phyloP scores from a whole-genome alignment of 305 asterid genomes.

The Fraxinus floribunda region DNA sequence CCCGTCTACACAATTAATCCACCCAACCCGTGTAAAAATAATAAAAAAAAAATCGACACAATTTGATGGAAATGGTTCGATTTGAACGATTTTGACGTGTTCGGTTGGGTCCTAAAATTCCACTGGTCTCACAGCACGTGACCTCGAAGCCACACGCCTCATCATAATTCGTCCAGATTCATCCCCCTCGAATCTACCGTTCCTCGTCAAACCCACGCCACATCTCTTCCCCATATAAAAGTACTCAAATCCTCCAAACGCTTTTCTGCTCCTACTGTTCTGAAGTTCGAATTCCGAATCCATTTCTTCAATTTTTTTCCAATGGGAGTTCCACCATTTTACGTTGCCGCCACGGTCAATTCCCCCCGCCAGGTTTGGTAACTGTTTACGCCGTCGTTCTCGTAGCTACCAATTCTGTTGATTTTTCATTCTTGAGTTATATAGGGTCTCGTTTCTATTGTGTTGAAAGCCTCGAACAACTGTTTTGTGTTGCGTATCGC shows the following conservation, averaged over 20 bases:
- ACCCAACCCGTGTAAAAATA: too few species aligned
- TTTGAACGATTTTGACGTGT: too few species aligned
- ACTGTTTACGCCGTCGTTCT: slow-evolving; percentile 22
- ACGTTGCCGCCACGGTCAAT: slow-evolving; percentile 22
- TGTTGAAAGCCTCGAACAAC: slow-evolving; percentile 3
- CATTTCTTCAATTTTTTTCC: not conserved
- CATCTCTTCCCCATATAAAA: slow-evolving; percentile 1
- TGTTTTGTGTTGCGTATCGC: not conserved
- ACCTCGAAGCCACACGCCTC: not conserved
- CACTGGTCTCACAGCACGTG: not conserved
- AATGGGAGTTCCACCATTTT: slow-evolving; percentile 27
- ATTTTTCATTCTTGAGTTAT: not conserved
- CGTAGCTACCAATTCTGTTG: slow-evolving; percentile 33
- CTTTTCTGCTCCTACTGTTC: not conserved
- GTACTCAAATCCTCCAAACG: not conserved
- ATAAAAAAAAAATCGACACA: too few species aligned
- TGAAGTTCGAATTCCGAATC: not conserved
- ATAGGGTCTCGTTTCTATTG: not conserved
- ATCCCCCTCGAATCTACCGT: slow-evolving; percentile 34
- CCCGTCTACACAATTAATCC: too few species aligned
- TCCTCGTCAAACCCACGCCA: slow-evolving; percentile 40
- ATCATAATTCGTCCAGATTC: slow-evolving; percentile 42
- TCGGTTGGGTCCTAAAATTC: too few species aligned
- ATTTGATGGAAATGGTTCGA: too few species aligned
- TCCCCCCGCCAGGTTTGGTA: slow-evolving; percentile 7